Conservation (phyloP, 768 basidiomycete genomes). For the Sutorius australiensis region DNA sequence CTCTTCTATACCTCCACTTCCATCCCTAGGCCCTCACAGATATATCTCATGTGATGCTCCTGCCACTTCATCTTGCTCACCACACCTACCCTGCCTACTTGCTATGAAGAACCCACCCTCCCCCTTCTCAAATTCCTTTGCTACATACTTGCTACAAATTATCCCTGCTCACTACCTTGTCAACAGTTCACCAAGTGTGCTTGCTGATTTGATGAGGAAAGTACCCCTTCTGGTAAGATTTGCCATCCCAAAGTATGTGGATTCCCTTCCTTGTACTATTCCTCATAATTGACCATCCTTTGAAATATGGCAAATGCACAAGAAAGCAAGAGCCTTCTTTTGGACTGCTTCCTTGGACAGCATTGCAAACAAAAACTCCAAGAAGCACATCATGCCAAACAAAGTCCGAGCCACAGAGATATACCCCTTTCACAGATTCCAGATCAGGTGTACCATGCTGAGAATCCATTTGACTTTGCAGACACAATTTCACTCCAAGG, state of each 20-base stretch:
- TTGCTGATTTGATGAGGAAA: too few species aligned
- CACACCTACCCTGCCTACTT: too few species aligned
- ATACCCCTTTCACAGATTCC: conserved; percentile 94
- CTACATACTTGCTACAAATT: too few species aligned
- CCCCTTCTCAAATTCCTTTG: too few species aligned
- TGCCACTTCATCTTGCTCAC: too few species aligned
- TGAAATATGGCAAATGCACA: conserved; percentile 94
- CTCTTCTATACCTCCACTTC: too few species aligned
- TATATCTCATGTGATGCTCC: too few species aligned
- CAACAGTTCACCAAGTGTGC: too few species aligned
- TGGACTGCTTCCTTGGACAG: conserved; percentile 95
- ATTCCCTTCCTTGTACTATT: neutral
- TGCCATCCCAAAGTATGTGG: conserved; percentile 51
- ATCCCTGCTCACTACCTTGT: too few species aligned
- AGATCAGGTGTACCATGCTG: conserved; percentile 72
- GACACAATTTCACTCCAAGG: conserved; percentile 51
- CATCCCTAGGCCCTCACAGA: too few species aligned
- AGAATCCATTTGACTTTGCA: conserved; percentile 69
- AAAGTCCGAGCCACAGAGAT: conserved; percentile 91
- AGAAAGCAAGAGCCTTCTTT: conserved; percentile 88
- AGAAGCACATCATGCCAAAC: conserved; percentile 86
- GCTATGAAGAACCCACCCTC: too few species aligned
- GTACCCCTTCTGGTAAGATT: too few species aligned
- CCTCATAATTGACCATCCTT: neutral
- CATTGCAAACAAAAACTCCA: conserved; percentile 92